These are phyloP conservation scores for Kodamaea fungicola DNA, from an alignment of 1,139 yeast species.

Conservation along the genomic window DNA sequence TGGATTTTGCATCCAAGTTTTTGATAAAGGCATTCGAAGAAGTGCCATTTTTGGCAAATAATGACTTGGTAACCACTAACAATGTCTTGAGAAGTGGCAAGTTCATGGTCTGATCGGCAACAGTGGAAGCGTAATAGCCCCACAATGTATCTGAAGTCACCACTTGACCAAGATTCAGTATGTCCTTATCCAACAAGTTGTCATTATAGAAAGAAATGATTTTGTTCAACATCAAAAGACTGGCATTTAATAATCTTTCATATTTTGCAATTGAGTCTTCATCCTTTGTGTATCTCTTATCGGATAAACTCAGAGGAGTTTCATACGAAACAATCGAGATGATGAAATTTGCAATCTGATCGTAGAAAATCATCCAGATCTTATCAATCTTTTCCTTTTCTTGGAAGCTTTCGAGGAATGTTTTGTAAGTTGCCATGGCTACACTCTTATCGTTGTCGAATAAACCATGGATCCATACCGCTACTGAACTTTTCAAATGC, in stretches of 20 bases:
- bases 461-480: constrained; percentile 68
- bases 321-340: constrained; percentile 54
- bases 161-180: constrained; percentile 15
- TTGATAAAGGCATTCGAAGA: constrained; percentile 13
- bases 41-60: constrained; percentile 12
- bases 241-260: constrained; percentile 52
- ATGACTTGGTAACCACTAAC: constrained; percentile 30
- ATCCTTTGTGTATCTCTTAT: constrained; percentile 64
- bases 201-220: constrained; percentile 24
- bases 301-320: constrained; percentile 62
- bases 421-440: constrained; percentile 44
- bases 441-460: constrained; percentile 69
- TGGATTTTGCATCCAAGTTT: constrained; percentile 16
- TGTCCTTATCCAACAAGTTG: constrained; percentile 8
- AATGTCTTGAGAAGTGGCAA: constrained; percentile 46
- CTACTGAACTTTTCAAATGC: constrained; percentile 67
- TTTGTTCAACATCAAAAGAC: constrained; percentile 49
- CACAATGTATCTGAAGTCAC: constrained; percentile 41
- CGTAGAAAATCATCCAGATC: constrained; percentile 58
- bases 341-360: constrained; percentile 54
- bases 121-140: constrained; percentile 33
- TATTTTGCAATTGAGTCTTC: constrained; percentile 71
- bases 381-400: constrained; percentile 55
- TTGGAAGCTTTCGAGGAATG: constrained; percentile 54
- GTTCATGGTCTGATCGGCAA: constrained; percentile 29